Percentiles rank a stretch among this genome's conserved stretches.
These are phyloP conservation scores for Neurospora pannonica DNA, from an alignment of 495 filamentous ascomycete species.

Conservation along the genomic window DNA sequence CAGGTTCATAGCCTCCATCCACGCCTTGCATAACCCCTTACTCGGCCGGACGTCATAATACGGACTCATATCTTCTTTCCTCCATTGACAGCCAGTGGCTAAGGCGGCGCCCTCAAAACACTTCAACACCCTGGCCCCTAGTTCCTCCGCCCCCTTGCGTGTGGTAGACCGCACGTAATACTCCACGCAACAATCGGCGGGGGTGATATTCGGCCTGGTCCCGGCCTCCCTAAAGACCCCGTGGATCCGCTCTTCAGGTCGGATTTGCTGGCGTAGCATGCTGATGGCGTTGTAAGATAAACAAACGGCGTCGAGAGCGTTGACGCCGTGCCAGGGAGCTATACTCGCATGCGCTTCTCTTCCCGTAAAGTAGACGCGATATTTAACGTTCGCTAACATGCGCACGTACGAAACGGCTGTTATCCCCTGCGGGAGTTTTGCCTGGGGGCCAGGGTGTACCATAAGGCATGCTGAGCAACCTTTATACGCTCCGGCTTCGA, in stretches of 20 bases:
- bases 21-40: constrained; percentile 38
- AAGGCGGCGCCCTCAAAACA: constrained; percentile 49
- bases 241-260: constrained; percentile 24
- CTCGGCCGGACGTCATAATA: constrained; percentile 47
- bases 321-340: constrained; percentile 56
- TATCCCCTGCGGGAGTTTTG: constrained; percentile 16
- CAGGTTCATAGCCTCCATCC: constrained; percentile 36
- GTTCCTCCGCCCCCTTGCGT: constrained; percentile 27
- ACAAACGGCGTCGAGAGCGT: constrained; percentile 54
- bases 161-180: constrained; percentile 47
- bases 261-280: constrained; percentile 53
- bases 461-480: constrained; percentile 41
- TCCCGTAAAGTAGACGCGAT: constrained; percentile 34
- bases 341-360: constrained; percentile 48
- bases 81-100: constrained; percentile 46
- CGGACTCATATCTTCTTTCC: constrained; percentile 36
- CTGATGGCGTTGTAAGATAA: constrained; percentile 53
- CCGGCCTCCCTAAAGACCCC: constrained; percentile 19
- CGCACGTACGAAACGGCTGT: constrained; percentile 30
- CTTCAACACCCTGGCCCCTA: constrained; percentile 43
- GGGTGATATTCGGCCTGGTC: constrained; percentile 38
- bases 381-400: constrained; percentile 46
- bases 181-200: constrained; percentile 41
- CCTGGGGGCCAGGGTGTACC: constrained; percentile 41
- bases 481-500: constrained; percentile 40